Base-by-base conservation (phyloP, 1,139 yeast species). In the Suhomyces atakaporum region DNA sequence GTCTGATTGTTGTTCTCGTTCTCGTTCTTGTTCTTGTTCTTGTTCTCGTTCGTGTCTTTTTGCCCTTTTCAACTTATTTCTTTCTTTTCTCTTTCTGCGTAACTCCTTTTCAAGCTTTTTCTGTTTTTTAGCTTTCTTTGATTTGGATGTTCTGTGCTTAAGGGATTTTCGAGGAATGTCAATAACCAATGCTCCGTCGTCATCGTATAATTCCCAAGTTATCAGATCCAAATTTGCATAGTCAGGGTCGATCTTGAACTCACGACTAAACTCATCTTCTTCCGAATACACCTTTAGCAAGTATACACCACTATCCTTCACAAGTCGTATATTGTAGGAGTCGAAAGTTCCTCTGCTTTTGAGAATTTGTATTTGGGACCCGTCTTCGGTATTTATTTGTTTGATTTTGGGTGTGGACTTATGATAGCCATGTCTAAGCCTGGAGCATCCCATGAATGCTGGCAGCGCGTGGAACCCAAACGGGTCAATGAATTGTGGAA, bases 321-420 rank as follows among this genome's bases (percentile, higher is more conserved):
- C 40, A 4, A 62, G 67, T 38, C 53, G 60, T 29, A 69, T 62
- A 43, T 66, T 71, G 47, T 67, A 69, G 10, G 62, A 54, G 29
- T 56, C 50, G 44, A 66, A 69, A 44, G 56, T 50, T 7, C 73
- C 73, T 25, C 43, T 52, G 13, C 51, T 49, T 42, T 69, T 68
- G 40, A 49, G 57, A 25, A 69, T 56, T 37, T 66, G 72, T 27
- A 69, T 61, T 43, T 66, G 69, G 38, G 56, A 62, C 8, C 47
- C 51, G 27, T 60, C 62, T 28, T 63, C 68, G 14, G 60, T 49
- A 42, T 68, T 73, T 12, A 62, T 49, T 16, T 31, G 39, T 14
- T 36, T 25, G 2, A 44, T 32, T n/a, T 16, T 27, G 7, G 36
- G 32, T 9, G 21, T 11, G 3, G 25, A 27, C 8, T 27, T 12